Percentiles rank a stretch among this genome's conserved stretches.
These are phyloP conservation scores for Trichoderma sp. DNA, from an alignment of 2,329 filamentous ascomycete species.

Conservation along the genomic window DNA sequence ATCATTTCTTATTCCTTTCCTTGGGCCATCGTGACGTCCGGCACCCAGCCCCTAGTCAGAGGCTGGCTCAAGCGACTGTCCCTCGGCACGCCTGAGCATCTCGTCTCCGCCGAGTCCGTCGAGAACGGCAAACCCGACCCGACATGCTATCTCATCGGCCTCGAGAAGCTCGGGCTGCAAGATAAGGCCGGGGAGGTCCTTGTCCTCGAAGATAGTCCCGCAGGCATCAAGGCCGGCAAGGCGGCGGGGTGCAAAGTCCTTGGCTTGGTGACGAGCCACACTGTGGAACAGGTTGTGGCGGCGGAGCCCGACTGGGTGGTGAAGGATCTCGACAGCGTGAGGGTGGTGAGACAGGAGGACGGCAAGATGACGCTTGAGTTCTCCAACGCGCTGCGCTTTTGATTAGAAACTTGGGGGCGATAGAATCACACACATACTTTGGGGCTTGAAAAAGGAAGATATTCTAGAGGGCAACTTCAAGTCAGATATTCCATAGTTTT, in stretches of 20 bases:
- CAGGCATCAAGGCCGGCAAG: constrained; percentile 79
- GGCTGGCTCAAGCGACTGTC: constrained; percentile 70
- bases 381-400: constrained; percentile 51
- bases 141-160: constrained; percentile 67
- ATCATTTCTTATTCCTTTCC: constrained; percentile 62
- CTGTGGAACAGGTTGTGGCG: constrained; percentile 63
- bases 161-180: constrained; percentile 55
- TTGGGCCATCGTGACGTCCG: constrained; percentile 87
- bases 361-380: constrained; percentile 68
- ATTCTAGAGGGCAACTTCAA: not conserved
- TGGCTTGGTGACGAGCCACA: constrained; percentile 82
- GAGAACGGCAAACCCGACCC: constrained; percentile 74
- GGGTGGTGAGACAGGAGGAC: constrained; percentile 54
- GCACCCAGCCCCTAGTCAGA: constrained; percentile 62
- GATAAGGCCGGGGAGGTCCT: constrained; percentile 54
- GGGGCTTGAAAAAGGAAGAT: not conserved
- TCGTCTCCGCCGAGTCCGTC: constrained; percentile 76
- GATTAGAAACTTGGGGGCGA: constrained; percentile 5
- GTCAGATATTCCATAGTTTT: not conserved
- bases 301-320: constrained; percentile 90
- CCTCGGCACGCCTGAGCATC: constrained; percentile 61
- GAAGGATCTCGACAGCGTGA: constrained; percentile 71
- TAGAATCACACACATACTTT: not conserved
- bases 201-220: constrained; percentile 86
- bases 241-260: constrained; percentile 82